A percentile compares a stretch with the other conserved stretches of the same genome.
Evolutionary conservation across 2,329 filamentous ascomycete genomes (phyloP).

Genomic region (Colletotrichum horii): DNA sequence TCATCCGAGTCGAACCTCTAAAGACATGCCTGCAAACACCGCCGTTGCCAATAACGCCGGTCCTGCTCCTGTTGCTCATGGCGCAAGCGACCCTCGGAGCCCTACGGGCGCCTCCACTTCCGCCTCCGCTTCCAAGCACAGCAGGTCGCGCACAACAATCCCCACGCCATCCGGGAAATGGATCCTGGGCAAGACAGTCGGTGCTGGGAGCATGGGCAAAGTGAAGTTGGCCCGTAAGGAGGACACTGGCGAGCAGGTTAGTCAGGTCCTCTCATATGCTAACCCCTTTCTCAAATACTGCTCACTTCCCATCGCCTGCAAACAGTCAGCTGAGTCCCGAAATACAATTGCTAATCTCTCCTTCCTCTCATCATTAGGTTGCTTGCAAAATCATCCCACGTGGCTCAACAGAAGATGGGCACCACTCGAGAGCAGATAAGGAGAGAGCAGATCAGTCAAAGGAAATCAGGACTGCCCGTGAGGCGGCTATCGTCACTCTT

Average conservation of each 20-base stretch:
- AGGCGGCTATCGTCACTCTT: conserved; percentile 94
- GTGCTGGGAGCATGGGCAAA: conserved; percentile 98
- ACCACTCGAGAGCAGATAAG: conserved; percentile 71
- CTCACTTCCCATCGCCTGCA: neutral
- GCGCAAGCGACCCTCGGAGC: conserved; percentile 48
- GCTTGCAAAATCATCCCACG: conserved; percentile 97
- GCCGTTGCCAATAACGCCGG: conserved; percentile 58
- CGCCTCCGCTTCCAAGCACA: conserved; percentile 50
- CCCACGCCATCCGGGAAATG: conserved; percentile 90
- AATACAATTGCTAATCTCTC: neutral
- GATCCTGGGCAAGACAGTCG: conserved; percentile 95
- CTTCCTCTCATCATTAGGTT: conserved; percentile 59
- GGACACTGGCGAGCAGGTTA: conserved; percentile 88
- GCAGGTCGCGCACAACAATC: conserved; percentile 78
- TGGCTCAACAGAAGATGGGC: conserved; percentile 86
- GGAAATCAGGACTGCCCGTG: conserved; percentile 91
- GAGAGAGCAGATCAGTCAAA: conserved; percentile 96
- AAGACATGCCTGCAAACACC: conserved; percentile 57
- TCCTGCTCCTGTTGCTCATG: conserved; percentile 55
- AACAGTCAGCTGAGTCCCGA: neutral
- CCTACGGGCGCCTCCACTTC: conserved; percentile 33
- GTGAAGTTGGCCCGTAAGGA: conserved; percentile 93
- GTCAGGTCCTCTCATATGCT: conserved; percentile 29
- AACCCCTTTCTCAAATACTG: neutral
- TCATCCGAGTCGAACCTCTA: conserved; percentile 35